Base-by-base conservation (phyloP, 345 rosid genomes). In the Gossypium rotundifolium region DNA sequence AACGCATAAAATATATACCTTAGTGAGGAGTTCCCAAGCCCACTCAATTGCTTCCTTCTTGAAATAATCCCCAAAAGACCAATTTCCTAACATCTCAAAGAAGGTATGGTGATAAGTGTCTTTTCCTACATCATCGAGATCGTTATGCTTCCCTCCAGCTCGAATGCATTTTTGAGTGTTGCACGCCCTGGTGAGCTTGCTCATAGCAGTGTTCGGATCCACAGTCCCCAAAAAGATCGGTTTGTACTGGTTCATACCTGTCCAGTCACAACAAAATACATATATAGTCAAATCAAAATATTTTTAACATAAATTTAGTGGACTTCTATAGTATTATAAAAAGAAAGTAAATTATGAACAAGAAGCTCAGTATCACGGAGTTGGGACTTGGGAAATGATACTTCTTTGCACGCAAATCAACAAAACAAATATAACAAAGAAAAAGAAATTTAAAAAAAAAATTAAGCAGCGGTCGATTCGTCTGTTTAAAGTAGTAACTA, bases 11-110 rank as follows among this genome's bases (percentile, higher is more conserved):
- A 14, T 58, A n/a, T 46, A 40, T 59, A 87, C 98, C 94, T 85
- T 79, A 2, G 96, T 93, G 42, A 95, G 87, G 66, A 95, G 92
- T 81, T 95, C 99, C 97, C 98, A 95, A 65, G 96, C 99, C 99
- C 98, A 95, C 70, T 82, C 94, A 60, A 95, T 95, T 3, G 99
- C 99, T 73, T 95, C 98, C 58, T 81, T 80, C 90, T 95, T 95
- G 77, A 93, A 95, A 84, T 95, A 95, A 80, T 93, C 97, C 52
- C 99, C 99, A 76, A 95, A 95, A 1, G 99, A 95, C 99, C 99
- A 95, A 79, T 93, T 95, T n/a, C 99, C 99, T 12, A 95, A 87
- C 99, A 95, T 95, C 82, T 95, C 99, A 77, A 95, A 95, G 92
- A 95, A 95, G n/a, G 99, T 95, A 72, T 95, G 99, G 78, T 95